Percentiles rank a stretch among this genome's conserved stretches.
phyloP scores from a whole-genome alignment of 2,329 filamentous ascomycete species.

The Harringtonia lauricola region DNA sequence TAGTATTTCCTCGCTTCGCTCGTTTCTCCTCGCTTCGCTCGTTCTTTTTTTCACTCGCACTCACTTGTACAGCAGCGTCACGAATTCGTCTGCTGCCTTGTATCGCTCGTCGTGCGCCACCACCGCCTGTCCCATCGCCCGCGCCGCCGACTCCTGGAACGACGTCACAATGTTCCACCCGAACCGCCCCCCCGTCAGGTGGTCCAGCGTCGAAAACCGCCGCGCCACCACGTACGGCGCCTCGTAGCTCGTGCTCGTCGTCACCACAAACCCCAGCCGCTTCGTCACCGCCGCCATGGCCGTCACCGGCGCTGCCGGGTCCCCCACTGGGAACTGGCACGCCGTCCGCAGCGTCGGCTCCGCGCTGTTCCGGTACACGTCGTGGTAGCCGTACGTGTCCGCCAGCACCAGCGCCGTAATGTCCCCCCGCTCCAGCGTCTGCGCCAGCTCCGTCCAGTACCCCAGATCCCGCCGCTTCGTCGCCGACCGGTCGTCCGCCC shows the following conservation, averaged over 20 bases:
- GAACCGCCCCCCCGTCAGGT: slow-evolving; percentile 8
- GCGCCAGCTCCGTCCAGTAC: slow-evolving; percentile 49
- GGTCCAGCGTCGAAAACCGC: slow-evolving; percentile 8
- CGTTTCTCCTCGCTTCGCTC: too few species aligned
- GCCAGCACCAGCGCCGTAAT: slow-evolving; percentile 16
- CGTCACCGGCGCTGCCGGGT: slow-evolving; percentile 2
- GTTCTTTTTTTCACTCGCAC: neutral
- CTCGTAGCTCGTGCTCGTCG: slow-evolving; percentile 4
- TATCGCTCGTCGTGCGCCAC: slow-evolving; percentile 14
- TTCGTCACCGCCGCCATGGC: slow-evolving; percentile 11
- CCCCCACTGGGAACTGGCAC: slow-evolving; percentile 1
- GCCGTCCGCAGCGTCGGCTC: neutral
- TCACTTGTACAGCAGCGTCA: slow-evolving; percentile 11
- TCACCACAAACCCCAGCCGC: slow-evolving; percentile 7
- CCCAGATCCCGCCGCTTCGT: slow-evolving; percentile 30
- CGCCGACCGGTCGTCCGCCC: neutral
- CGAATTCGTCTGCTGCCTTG: slow-evolving; percentile 12
- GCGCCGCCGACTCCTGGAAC: slow-evolving; percentile 8
- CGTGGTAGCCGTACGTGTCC: slow-evolving; percentile 3
- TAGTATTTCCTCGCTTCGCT: too few species aligned
- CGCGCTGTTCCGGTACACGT: slow-evolving; percentile 3
- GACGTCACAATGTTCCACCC: slow-evolving; percentile 14
- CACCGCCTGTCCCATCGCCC: slow-evolving; percentile 1
- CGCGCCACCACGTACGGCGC: slow-evolving; percentile 3
- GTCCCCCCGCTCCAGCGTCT: slow-evolving; percentile 45